Conservation (phyloP, 2,329 filamentous ascomycete species). For the Colletotrichum sp. region DNA sequence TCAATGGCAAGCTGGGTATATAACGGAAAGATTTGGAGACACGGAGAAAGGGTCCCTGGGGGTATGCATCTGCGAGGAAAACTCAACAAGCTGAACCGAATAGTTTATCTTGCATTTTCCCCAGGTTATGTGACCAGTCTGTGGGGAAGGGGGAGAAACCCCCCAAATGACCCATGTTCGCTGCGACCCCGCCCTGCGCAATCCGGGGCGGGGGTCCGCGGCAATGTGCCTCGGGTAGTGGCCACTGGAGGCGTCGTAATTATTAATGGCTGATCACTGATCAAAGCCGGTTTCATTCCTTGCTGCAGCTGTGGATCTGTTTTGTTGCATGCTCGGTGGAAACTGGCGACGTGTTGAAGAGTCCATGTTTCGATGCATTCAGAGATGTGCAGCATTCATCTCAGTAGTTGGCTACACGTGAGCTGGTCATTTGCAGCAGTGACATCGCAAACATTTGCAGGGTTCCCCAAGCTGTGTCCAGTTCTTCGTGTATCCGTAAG, state of each 20-base stretch:
- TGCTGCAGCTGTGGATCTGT: not conserved
- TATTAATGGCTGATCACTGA: not conserved
- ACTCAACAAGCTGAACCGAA: not conserved
- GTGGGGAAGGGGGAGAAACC: not conserved
- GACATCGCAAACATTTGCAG: not conserved
- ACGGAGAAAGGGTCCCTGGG: not conserved
- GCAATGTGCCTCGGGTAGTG: not conserved
- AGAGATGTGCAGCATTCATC: not conserved
- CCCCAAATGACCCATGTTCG: not conserved
- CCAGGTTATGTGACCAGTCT: not conserved
- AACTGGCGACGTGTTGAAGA: not conserved
- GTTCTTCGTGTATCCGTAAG: not conserved
- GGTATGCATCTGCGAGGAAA: not conserved
- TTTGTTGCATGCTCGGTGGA: not conserved
- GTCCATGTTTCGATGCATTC: not conserved
- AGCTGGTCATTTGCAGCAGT: not conserved
- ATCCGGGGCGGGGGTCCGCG: conserved; percentile 9
- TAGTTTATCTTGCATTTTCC: not conserved
- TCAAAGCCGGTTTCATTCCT: not conserved
- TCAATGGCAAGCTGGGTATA: not conserved
- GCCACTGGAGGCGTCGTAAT: not conserved
- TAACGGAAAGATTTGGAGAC: not conserved
- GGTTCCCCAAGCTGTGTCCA: not conserved
- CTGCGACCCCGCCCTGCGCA: not conserved
- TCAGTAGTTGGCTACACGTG: not conserved